phyloP scores from a whole-genome alignment of 331 rosid species.

The Arachis monticola region DNA sequence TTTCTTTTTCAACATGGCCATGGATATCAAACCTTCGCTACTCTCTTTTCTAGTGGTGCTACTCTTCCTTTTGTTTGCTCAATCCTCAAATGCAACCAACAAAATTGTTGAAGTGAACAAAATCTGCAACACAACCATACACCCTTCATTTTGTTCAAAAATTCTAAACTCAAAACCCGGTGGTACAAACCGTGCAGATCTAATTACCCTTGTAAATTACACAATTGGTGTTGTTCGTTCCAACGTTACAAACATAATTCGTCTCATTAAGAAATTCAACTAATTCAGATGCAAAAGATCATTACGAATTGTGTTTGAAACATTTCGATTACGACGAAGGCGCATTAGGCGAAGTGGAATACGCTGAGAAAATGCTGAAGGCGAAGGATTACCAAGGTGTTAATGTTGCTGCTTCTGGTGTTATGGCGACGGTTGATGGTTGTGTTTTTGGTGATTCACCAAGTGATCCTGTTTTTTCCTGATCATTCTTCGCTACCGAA shows the following conservation, averaged over 20 bases:
- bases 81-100: not conserved
- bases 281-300: not conserved
- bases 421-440: not conserved
- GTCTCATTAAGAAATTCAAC: not conserved
- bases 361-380: not conserved
- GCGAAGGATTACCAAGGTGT: not conserved
- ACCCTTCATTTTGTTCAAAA: not conserved
- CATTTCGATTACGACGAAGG: not conserved
- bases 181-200: not conserved
- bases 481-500: not conserved
- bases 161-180: slow-evolving; percentile 10
- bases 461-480: not conserved
- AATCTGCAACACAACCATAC: not conserved
- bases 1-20: too few species aligned
- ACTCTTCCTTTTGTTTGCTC: not conserved
- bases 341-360: not conserved
- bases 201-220: not conserved
- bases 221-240: not conserved
- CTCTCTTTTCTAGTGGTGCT: not conserved
- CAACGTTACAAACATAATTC: not conserved
- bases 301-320: not conserved
- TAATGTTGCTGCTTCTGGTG: not conserved
- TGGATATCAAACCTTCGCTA: too few species aligned
- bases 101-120: not conserved
- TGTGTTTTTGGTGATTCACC: not conserved